Evolutionary conservation across 2,329 filamentous ascomycete genomes (phyloP).

Genomic region (Escovopsis sp.): DNA sequence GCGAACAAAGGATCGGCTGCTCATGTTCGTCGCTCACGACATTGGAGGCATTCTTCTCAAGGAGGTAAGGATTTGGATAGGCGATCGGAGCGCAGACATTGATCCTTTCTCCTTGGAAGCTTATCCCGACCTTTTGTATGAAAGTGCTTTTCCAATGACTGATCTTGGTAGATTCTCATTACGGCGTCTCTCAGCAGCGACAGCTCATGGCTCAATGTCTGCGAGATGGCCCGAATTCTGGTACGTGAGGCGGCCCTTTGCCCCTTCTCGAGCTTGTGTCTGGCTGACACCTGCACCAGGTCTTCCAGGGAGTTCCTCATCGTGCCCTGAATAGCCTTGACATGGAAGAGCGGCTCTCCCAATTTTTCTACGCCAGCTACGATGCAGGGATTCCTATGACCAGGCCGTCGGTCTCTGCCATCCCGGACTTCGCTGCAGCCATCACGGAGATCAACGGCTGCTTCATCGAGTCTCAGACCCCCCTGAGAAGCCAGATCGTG

Average conservation of each 20-base stretch:
- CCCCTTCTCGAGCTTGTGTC: neutral
- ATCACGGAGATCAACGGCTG: slow-evolving; percentile 5
- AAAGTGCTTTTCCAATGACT: too few species aligned
- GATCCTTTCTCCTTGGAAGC: too few species aligned
- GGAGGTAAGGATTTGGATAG: slow-evolving; percentile 1
- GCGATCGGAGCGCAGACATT: too few species aligned
- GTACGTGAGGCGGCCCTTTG: neutral
- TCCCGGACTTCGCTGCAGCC: slow-evolving; percentile 4
- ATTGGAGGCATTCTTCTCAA: slow-evolving; percentile 5
- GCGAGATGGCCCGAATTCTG: slow-evolving; percentile 4
- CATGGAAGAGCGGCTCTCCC: slow-evolving; percentile 6
- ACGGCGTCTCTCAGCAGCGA: slow-evolving; percentile 1
- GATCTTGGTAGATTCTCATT: slow-evolving; percentile 1
- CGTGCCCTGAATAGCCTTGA: slow-evolving; percentile 2
- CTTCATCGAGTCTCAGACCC: slow-evolving; percentile 5
- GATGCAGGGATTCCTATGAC: neutral
- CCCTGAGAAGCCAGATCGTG: slow-evolving; percentile 4
- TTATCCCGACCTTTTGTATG: too few species aligned
- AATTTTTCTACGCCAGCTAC: slow-evolving; percentile 4
- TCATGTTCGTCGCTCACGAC: slow-evolving; percentile 4
- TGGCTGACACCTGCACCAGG: neutral
- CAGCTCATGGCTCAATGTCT: slow-evolving; percentile 3
- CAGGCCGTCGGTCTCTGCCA: slow-evolving; percentile 3
- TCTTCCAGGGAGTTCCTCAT: slow-evolving; percentile 4
- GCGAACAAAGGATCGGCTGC: slow-evolving; percentile 1